phyloP scores from a whole-genome alignment of 441 rosid genomes.

The Pelargonium australe region DNA sequence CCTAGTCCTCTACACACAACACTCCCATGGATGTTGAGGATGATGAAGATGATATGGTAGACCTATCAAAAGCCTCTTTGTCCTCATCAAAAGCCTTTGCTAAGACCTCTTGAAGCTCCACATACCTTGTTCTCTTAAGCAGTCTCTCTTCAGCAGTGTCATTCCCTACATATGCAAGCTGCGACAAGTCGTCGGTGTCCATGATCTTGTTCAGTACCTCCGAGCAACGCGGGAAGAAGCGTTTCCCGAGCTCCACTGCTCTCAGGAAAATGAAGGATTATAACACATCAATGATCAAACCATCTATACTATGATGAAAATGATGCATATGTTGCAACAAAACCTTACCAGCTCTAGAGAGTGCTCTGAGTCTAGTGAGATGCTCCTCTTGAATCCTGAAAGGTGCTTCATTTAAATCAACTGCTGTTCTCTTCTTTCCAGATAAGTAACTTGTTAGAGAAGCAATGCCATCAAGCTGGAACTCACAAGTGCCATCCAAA shows the following conservation, averaged over 20 bases:
- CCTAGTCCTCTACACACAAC: no score
- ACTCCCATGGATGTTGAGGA: constrained; percentile 31
- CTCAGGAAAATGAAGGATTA: constrained; percentile 3
- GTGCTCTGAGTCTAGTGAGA: constrained; percentile 52
- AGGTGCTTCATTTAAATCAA: constrained; percentile 64
- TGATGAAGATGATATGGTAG: constrained; percentile 41
- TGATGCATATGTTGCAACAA: background rate
- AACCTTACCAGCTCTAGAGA: constrained; percentile 58
- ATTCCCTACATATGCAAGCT: constrained; percentile 43
- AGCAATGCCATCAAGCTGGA: constrained; percentile 37
- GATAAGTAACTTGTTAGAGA: constrained; percentile 15
- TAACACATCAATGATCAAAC: no score
- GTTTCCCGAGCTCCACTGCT: constrained; percentile 69
- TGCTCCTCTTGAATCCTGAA: constrained; percentile 59
- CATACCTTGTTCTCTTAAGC: constrained; percentile 47
- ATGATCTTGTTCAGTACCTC: constrained; percentile 64
- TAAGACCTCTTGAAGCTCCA: constrained; percentile 55
- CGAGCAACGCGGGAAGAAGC: constrained; percentile 74
- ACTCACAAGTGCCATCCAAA: constrained; percentile 61
- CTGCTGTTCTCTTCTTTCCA: constrained; percentile 34
- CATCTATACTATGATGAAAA: no score
- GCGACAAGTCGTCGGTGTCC: constrained; percentile 51
- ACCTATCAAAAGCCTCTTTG: constrained; percentile 42
- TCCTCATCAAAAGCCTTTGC: constrained; percentile 56
- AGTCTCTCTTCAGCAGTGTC: constrained; percentile 46